Evolutionary conservation across 495 filamentous ascomycete species (phyloP), one percentile per base, ranked within the genome.

Genomic region (Hypoxylon crocopeplum): DNA sequence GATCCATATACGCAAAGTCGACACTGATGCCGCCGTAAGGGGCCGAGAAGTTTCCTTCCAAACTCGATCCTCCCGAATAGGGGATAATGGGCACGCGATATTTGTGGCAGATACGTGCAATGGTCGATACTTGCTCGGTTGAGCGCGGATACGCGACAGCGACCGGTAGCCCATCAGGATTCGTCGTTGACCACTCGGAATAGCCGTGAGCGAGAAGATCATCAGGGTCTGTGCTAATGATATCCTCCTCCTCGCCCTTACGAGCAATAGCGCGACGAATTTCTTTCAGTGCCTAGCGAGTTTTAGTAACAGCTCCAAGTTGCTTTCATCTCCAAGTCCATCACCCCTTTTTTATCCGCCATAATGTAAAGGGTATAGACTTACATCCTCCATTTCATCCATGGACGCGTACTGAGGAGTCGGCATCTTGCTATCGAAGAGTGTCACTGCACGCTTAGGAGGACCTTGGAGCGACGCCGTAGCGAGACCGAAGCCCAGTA

Each of bases 1-100:
- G 80, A 68, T 95, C 86, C 93, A 97, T 97, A 61, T 77, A 82
- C 12, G 84, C 84, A 68, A 97, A 96, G 65, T 97, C 93, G 34
- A 97, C 90, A 49, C 86, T 91, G 69, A 97, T 82, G 12, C 93
- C 93, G 8, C 91, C 90, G 69, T 85, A 86, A 0, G 92, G 89
- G 2, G 91, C 89, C 1, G 90, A 88, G 71, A 96, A 96, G 68
- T 95, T 92, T 8, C 85, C 93, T 66, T 97, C 93, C 3, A 97
- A 80, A 56, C 89, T 93, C 0, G 90, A 88, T 13, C 93, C 93
- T 11, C 91, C 92, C 1, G 90, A 93, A 69, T 88, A 97, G 0
- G 91, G 89, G 62, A 88, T 88, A 79, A 97, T 91, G 12, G 93
- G 93, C 48, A 97, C 84, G 11, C 83, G 84, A 73, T 92, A 88